Evolutionary conservation across 1,139 yeast species (phyloP).

Genomic region (Protomyces pachydermus): DNA sequence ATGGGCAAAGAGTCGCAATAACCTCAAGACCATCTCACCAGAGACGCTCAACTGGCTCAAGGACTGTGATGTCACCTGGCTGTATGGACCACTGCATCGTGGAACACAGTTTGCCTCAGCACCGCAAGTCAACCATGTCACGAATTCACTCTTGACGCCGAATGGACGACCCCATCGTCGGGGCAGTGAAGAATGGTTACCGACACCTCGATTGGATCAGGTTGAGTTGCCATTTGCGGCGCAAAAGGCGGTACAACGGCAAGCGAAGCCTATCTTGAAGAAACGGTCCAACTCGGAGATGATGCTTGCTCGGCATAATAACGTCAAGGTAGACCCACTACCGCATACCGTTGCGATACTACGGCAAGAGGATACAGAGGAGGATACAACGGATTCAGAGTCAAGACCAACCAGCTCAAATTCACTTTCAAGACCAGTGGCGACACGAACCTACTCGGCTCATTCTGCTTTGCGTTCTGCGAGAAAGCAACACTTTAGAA

Average conservation of each 20-base stretch:
- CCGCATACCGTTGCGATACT: background rate
- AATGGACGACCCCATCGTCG: background rate
- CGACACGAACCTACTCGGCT: background rate
- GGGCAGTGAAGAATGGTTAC: background rate
- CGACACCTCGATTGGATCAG: background rate
- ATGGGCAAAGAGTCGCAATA: constrained; percentile 75
- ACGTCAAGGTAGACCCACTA: background rate
- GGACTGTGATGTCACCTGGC: constrained; percentile 79
- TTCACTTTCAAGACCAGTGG: constrained; percentile 1
- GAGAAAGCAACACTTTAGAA: constrained; percentile 30
- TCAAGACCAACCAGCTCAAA: background rate
- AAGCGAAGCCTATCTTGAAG: constrained; percentile 65
- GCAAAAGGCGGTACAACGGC: constrained; percentile 11
- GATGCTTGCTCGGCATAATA: constrained; percentile 43
- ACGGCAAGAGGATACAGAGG: constrained; percentile 2
- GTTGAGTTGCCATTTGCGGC: constrained; percentile 32
- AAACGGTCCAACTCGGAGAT: constrained; percentile 74
- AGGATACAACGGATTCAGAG: background rate
- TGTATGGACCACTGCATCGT: constrained; percentile 66
- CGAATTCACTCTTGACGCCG: background rate
- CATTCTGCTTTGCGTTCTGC: constrained; percentile 23
- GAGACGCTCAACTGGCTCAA: constrained; percentile 71
- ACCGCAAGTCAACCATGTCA: background rate
- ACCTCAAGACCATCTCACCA: constrained; percentile 68
- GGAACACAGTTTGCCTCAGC: constrained; percentile 32